phyloP scores from a whole-genome alignment of 352 stramenopile species.

The Pythium utonaiense region DNA sequence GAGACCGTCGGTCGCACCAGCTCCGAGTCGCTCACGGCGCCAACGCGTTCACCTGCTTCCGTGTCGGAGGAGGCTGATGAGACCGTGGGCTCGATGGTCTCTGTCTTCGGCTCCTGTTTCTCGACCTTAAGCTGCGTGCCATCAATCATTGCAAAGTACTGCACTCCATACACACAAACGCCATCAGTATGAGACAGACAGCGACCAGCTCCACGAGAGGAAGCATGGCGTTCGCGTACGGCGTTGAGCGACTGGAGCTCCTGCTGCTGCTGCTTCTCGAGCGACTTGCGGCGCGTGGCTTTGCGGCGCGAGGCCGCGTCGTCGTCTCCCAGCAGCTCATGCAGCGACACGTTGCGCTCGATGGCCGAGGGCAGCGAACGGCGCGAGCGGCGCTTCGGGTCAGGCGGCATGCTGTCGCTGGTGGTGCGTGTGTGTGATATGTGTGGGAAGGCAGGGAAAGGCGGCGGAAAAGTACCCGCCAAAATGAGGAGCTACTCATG shows the following conservation, averaged over 20 bases:
- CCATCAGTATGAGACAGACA: not conserved
- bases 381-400: conserved; percentile 16
- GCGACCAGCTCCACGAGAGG: not conserved
- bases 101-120: not conserved
- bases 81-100: not conserved
- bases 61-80: not conserved
- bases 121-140: conserved; percentile 25
- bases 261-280: conserved; percentile 17
- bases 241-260: conserved; percentile 21
- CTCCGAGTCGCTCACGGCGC: conserved; percentile 20
- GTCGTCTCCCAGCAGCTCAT: conserved; percentile 23
- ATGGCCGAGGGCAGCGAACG: conserved; percentile 27
- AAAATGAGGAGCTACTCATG: conserved; percentile 10
- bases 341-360: conserved; percentile 29
- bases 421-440: too few species aligned
- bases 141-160: conserved; percentile 34
- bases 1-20: conserved; percentile 11
- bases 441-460: not conserved
- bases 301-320: conserved; percentile 6
- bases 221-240: conserved; percentile 11
- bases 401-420: not conserved
- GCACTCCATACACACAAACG: not conserved
- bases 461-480: conserved; percentile 7
- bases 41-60: not conserved
- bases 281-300: conserved; percentile 9